Conservation (phyloP, 371 early-diverging fungal genomes). For the Rhizopus microsporus region DNA sequence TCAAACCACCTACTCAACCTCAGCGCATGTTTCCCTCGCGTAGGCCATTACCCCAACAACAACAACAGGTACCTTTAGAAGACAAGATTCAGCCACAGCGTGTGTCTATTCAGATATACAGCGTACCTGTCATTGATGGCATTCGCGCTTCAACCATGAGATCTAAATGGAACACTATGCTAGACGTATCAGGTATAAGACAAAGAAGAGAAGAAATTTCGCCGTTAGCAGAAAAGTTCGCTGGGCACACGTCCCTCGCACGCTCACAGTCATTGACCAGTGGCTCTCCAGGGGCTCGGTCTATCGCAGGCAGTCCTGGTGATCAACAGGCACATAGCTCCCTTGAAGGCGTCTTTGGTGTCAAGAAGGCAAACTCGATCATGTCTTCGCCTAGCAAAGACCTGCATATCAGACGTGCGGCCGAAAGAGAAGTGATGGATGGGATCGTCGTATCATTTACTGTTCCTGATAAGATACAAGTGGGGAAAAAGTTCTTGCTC, state of each 20-base stretch:
- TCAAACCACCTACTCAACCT: conserved; percentile 38
- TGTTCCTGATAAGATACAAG: conserved; percentile 34
- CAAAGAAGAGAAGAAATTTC: conserved; percentile 47
- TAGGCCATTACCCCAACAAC: conserved; percentile 20
- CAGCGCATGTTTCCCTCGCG: conserved; percentile 44
- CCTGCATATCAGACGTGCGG: conserved; percentile 14
- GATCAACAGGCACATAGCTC: conserved; percentile 17
- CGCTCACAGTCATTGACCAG: conserved; percentile 15
- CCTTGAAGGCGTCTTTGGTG: conserved; percentile 31
- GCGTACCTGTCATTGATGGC: conserved; percentile 58
- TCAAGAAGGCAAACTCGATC: conserved; percentile 10
- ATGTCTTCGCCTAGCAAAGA: conserved; percentile 1
- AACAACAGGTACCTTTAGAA: conserved; percentile 17
- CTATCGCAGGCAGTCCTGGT: conserved; percentile 42
- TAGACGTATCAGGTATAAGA: conserved; percentile 60
- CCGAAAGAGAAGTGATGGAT: conserved; percentile 45
- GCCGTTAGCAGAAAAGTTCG: conserved; percentile 17
- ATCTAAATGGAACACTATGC: conserved; percentile 69
- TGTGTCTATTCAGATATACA: conserved; percentile 62
- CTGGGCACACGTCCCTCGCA: conserved; percentile 10
- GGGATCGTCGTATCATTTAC: conserved; percentile 74
- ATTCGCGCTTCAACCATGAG: conserved; percentile 53
- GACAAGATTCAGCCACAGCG: conserved; percentile 47
- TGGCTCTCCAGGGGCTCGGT: conserved; percentile 41
- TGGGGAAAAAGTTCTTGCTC: conserved; percentile 70